Evolutionary conservation across 352 stramenopile genomes (phyloP).

Genomic region (Globisporangium spinosum): DNA sequence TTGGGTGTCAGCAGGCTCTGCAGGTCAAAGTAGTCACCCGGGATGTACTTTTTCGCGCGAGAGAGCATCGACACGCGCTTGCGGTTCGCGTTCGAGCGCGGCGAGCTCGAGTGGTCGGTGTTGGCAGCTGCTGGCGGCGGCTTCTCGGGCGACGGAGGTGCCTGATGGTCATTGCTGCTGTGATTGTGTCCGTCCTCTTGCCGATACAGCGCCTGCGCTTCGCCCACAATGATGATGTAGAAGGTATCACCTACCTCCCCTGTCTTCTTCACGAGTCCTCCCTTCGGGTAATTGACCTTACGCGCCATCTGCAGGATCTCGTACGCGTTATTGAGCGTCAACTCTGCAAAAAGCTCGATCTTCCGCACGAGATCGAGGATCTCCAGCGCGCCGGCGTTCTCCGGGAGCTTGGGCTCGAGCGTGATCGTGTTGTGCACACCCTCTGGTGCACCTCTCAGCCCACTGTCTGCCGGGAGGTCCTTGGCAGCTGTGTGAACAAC

Average conservation of each 20-base stretch:
- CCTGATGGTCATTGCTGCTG: not conserved
- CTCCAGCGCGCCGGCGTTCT: conserved; percentile 75
- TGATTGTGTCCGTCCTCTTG: conserved; percentile 13
- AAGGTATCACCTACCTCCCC: conserved; percentile 59
- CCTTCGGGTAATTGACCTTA: conserved; percentile 66
- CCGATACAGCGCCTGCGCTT: conserved; percentile 53
- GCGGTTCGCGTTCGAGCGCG: conserved; percentile 24
- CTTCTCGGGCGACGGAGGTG: conserved; percentile 10
- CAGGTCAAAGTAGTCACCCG: conserved; percentile 88
- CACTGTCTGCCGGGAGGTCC: conserved; percentile 65
- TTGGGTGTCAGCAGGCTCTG: conserved; percentile 74
- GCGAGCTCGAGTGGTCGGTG: conserved; percentile 6
- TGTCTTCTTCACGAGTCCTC: conserved; percentile 42
- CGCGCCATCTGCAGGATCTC: conserved; percentile 82
- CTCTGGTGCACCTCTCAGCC: conserved; percentile 86
- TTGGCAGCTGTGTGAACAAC: conserved; percentile 93
- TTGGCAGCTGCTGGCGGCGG: not conserved
- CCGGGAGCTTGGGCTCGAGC: conserved; percentile 66
- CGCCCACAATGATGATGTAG: conserved; percentile 82
- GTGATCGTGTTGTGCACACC: conserved; percentile 88
- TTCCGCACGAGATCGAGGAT: conserved; percentile 84
- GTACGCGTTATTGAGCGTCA: conserved; percentile 84
- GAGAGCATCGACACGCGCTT: conserved; percentile 64
- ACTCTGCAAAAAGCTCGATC: conserved; percentile 76
- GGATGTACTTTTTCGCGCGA: conserved; percentile 70